Evolutionary conservation across 2,329 filamentous ascomycete genomes (phyloP), one percentile per base, ranked within the genome.

Genomic region (Diaporthe longicolla): DNA sequence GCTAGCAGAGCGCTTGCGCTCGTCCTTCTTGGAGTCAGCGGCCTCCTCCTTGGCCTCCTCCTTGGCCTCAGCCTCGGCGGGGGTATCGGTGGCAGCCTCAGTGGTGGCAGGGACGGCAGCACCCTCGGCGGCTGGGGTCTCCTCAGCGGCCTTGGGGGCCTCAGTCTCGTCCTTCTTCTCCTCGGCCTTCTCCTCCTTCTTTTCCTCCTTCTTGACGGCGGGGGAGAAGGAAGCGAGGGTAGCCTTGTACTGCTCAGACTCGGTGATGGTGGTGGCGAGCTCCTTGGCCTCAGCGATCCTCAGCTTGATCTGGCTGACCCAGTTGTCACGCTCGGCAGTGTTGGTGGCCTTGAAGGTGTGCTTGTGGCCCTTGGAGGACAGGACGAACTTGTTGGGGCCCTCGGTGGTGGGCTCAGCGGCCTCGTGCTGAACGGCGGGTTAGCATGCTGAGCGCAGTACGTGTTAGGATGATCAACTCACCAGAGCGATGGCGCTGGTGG

Each of bases 271-370:
- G 77, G 93, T 88, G 81, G 92, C 93, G 74, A 94, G 87, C 79
- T 93, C 93, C 89, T 97, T 97, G 80, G 95, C 95, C 87, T 97
- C 95, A 69, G 92, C 89, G 70, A 94, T 90, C 88, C 95, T 94
- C 80, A 90, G 86, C 90, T 97, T 95, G 79, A 98, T 84, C 81
- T 95, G 93, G 76, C 91, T 86, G 80, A 97, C 91, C 97, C 97
- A 98, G 89, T 93, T 94, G 84, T 98, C 95, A 82, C 96, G 95
- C 87, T 98, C 95, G 74, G 91, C 87, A 65, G 90, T 80, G 80
- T 82, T 92, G 80, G 87, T 81, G 73, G 96, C 94, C 90, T 98
- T 96, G 89, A 99, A 98, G 75, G 90, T 90, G 90, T 98, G 95
- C 91, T 98, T 97, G 86, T 97, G 93, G 79, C 93, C 93, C 85